These are phyloP conservation scores for Trichoderma sp. DNA, from an alignment of 2,329 filamentous ascomycete species.

Conservation along the genomic window DNA sequence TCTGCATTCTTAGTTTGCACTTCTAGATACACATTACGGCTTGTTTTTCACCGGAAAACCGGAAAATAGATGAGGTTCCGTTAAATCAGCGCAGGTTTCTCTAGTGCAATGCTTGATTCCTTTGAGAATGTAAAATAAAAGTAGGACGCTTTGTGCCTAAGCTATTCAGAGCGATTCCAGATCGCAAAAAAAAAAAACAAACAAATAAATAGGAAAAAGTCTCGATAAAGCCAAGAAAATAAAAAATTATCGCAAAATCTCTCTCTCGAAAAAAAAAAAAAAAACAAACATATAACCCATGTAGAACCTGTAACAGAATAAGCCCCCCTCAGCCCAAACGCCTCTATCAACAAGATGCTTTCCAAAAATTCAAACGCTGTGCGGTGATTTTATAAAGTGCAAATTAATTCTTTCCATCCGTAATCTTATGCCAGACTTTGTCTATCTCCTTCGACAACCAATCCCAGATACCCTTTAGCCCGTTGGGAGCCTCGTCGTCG, in stretches of 20 bases:
- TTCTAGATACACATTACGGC: too few species aligned
- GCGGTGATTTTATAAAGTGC: background rate
- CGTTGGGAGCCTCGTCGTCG: constrained; percentile 25
- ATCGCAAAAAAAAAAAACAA: background rate
- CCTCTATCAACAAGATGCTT: background rate
- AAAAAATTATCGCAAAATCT: background rate
- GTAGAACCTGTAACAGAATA: background rate
- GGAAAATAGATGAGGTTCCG: too few species aligned
- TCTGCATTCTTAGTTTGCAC: too few species aligned
- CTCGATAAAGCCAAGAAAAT: background rate
- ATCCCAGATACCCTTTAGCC: constrained; percentile 42
- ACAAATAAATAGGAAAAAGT: too few species aligned
- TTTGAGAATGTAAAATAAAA: too few species aligned
- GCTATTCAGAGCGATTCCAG: background rate
- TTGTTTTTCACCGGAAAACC: too few species aligned
- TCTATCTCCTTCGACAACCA: constrained; percentile 50
- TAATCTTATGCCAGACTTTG: constrained; percentile 46
- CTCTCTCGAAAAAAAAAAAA: background rate
- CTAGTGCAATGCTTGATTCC: too few species aligned
- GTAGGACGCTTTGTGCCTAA: too few species aligned
- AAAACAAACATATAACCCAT: background rate
- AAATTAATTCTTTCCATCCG: constrained; percentile 19
- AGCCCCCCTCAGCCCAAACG: background rate
- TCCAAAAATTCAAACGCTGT: background rate
- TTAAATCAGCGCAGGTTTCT: too few species aligned